A percentile compares a stretch with the other conserved stretches of the same genome.
phyloP scores from a whole-genome alignment of 208 protist species.

The Wallacemonas sp. region DNA sequence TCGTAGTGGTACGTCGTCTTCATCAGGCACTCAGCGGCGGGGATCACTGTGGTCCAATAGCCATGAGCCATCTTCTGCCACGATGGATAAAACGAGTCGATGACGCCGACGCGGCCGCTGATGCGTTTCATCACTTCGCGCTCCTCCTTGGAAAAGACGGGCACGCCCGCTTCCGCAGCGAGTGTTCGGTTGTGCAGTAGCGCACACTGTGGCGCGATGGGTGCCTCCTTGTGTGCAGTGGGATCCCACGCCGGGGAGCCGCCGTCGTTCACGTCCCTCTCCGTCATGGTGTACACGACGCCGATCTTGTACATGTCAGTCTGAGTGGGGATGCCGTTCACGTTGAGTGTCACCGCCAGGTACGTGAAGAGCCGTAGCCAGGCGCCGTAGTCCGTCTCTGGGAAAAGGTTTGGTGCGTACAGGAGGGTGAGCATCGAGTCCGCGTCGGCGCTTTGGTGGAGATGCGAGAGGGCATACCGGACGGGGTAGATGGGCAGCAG shows the following conservation, averaged over 20 bases:
- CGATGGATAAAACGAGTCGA: background rate
- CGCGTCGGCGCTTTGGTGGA: slow-evolving; percentile 26
- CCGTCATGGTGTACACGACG: background rate
- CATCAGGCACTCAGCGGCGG: background rate
- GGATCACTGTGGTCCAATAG: background rate
- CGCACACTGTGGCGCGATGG: background rate
- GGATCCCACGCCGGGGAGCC: background rate
- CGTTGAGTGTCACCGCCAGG: background rate
- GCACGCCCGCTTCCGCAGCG: background rate
- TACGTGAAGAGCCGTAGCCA: slow-evolving; percentile 21
- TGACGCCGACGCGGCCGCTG: background rate
- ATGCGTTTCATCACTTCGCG: background rate
- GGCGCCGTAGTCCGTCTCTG: slow-evolving; percentile 47
- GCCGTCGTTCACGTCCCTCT: background rate
- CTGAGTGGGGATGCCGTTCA: background rate
- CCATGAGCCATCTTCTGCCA: background rate
- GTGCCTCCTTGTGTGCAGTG: background rate
- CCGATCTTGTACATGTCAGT: slow-evolving; percentile 2
- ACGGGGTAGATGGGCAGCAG: slow-evolving; percentile 24
- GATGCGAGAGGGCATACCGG: slow-evolving; percentile 13
- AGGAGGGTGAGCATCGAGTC: slow-evolving; percentile 37
- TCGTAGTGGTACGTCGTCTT: slow-evolving; percentile 6
- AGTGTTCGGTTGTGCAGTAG: background rate
- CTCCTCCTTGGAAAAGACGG: background rate
- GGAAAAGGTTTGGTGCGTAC: slow-evolving; percentile 61